Evolutionary conservation across 2,329 filamentous ascomycete genomes (phyloP).

Genomic region (Stachybotrys elegans): DNA sequence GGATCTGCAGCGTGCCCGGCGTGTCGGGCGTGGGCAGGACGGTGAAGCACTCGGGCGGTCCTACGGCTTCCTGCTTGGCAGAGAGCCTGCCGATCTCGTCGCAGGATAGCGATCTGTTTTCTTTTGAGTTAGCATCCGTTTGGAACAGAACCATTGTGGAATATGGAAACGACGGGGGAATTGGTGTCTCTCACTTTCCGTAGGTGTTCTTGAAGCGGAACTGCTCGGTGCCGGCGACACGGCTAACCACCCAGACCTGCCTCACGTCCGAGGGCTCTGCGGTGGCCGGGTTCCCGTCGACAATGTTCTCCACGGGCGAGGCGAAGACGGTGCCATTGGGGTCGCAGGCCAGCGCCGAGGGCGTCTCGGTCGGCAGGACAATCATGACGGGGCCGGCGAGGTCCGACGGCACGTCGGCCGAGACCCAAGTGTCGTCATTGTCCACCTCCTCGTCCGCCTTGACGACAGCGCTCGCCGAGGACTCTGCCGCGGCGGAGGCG

Average conservation of each 20-base stretch:
- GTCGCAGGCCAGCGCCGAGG: slow-evolving; percentile 78
- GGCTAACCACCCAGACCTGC: slow-evolving; percentile 90
- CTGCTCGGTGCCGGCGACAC: slow-evolving; percentile 73
- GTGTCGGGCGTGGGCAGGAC: slow-evolving; percentile 60
- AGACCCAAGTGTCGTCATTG: slow-evolving; percentile 84
- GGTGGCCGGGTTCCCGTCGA: slow-evolving; percentile 75
- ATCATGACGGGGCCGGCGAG: slow-evolving; percentile 78
- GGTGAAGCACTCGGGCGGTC: slow-evolving; percentile 75
- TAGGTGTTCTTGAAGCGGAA: slow-evolving; percentile 88
- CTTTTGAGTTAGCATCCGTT: slow-evolving; percentile 7
- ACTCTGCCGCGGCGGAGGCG: slow-evolving; percentile 39
- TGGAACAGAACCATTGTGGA: no score
- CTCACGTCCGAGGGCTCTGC: slow-evolving; percentile 94
- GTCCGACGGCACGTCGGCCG: slow-evolving; percentile 68
- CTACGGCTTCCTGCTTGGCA: slow-evolving; percentile 76
- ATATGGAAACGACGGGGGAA: background rate
- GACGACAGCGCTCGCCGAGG: slow-evolving; percentile 14
- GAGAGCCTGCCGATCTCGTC: slow-evolving; percentile 77
- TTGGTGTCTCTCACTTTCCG: slow-evolving; percentile 55
- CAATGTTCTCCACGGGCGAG: slow-evolving; percentile 76
- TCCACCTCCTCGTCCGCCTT: slow-evolving; percentile 15
- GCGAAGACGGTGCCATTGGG: slow-evolving; percentile 82
- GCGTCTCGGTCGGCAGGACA: slow-evolving; percentile 69
- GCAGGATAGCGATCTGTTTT: slow-evolving; percentile 72
- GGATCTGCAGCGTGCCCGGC: slow-evolving; percentile 67